Evolutionary conservation across 176 grass and related monocot species (phyloP).

Genomic region (Raddia guianensis): DNA sequence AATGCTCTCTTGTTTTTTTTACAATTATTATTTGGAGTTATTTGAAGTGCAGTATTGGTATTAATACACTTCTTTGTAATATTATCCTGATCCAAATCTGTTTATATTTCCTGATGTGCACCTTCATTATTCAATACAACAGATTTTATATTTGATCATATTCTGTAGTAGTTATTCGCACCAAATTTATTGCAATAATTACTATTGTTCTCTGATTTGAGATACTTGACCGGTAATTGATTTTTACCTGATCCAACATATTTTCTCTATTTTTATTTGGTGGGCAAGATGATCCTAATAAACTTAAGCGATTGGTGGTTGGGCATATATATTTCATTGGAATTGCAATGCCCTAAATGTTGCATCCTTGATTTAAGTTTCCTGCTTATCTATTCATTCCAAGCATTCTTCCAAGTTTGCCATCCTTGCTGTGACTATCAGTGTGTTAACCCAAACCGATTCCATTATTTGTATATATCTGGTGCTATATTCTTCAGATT

Average conservation of each 20-base stretch:
- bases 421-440: not conserved
- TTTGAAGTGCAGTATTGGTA: not conserved
- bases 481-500: not conserved
- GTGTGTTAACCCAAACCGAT: not conserved
- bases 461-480: not conserved
- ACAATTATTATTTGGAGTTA: not conserved
- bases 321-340: not conserved
- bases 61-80: slow-evolving; percentile 8
- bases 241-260: not conserved
- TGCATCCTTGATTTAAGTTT: slow-evolving; percentile 1
- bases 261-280: not conserved
- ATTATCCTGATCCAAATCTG: not conserved
- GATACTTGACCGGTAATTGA: not conserved
- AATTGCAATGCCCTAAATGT: slow-evolving; percentile 15
- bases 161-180: not conserved
- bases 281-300: slow-evolving; percentile 2
- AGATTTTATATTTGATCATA: not conserved
- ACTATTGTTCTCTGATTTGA: not conserved
- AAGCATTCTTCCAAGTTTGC: slow-evolving; percentile 22
- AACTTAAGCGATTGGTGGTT: not conserved
- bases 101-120: not conserved
- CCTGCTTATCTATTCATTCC: not conserved
- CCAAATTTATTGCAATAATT: not conserved
- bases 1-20: not conserved
- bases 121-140: not conserved